Base-by-base conservation (phyloP, 2,329 filamentous ascomycete species). In the Colletotrichum gloeosporioides region DNA sequence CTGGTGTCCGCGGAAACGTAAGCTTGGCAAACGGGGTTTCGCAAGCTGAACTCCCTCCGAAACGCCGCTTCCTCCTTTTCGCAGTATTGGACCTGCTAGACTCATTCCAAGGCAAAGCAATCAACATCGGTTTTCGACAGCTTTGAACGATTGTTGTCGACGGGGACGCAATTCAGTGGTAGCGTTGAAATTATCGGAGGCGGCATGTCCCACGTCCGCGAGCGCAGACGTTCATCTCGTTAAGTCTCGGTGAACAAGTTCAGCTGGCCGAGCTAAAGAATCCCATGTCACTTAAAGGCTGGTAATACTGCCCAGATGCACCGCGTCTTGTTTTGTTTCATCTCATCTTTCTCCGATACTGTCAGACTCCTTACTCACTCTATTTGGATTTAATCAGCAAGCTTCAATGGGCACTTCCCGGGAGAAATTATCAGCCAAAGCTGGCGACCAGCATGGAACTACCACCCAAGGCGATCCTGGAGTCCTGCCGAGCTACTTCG, bases 91-190 rank as follows among this genome's bases (percentile, higher is more conserved):
- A 39, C 16, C 36, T 5, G 8, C 36, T 16, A 16, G 16, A 39
- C 36, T 39, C 13, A 15, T 39, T 39, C 36, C 16, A 18, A 39
- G 15, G 4, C 36, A 39, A 39, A 2, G 36, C 8, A 39, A 39
- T 39, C 1, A 1, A 39, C 15, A 18, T 18, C 36, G 8, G 3
- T 3, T 39, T 39, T 39, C 2, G 36, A 18, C 36, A 39, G 16
- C 4, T 0, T 44, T 44, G 36, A 39, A 44, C 9, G 16, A 44
- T 44, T 6, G 8, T 6, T 44, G 2, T 3, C 18, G 8, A 44
- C 2, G 8, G 36, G 0, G 36, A 44, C 8, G 36, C 8, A 10
- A 44, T 44, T 44, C 5, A 3, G 3, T 5, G 0, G 36, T 3
- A 18, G 36, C 36, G 16, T 44, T 5, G 36, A 10, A 18, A 44